Evolutionary conservation across 805 yeast species (phyloP).

Genomic region (Wickerhamiella brachini): DNA sequence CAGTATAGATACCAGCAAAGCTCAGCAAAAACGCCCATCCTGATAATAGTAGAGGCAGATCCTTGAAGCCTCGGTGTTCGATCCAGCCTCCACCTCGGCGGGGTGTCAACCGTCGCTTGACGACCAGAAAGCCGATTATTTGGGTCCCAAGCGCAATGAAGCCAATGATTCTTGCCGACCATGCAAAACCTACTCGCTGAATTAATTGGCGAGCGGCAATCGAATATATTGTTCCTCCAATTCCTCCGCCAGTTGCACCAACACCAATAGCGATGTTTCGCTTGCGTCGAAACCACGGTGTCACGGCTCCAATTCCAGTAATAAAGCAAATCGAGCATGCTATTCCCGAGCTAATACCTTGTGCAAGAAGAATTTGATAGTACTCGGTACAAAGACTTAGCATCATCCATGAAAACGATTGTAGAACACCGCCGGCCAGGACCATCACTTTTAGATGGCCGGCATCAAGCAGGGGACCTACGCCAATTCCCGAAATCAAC

Average conservation of each 20-base stretch:
- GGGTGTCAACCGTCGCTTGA: constrained; percentile 21
- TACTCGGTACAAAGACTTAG: constrained; percentile 26
- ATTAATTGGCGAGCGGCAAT: constrained; percentile 32
- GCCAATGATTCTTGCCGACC: constrained; percentile 40
- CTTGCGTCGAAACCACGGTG: constrained; percentile 32
- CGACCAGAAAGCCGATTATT: constrained; percentile 15
- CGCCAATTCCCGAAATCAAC: constrained; percentile 13
- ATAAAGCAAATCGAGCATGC: constrained; percentile 32
- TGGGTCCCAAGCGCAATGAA: constrained; percentile 27
- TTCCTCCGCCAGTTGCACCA: constrained; percentile 37
- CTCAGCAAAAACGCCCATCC: constrained; percentile 18
- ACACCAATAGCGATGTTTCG: constrained; percentile 34
- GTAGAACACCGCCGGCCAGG: constrained; percentile 16
- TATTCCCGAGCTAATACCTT: constrained; percentile 37
- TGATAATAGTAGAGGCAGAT: constrained; percentile 16
- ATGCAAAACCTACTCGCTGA: constrained; percentile 33
- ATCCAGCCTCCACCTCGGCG: constrained; percentile 6
- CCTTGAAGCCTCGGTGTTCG: constrained; percentile 19
- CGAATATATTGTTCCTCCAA: constrained; percentile 40
- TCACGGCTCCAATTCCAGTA: constrained; percentile 31
- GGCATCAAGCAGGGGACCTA: constrained; percentile 22
- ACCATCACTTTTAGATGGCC: constrained; percentile 18
- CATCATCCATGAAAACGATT: constrained; percentile 21
- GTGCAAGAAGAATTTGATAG: constrained; percentile 40
- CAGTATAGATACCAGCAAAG: constrained; percentile 23